Evolutionary conservation across 1,284 basidiomycete species (phyloP).

Genomic region (Leccinum discolor): DNA sequence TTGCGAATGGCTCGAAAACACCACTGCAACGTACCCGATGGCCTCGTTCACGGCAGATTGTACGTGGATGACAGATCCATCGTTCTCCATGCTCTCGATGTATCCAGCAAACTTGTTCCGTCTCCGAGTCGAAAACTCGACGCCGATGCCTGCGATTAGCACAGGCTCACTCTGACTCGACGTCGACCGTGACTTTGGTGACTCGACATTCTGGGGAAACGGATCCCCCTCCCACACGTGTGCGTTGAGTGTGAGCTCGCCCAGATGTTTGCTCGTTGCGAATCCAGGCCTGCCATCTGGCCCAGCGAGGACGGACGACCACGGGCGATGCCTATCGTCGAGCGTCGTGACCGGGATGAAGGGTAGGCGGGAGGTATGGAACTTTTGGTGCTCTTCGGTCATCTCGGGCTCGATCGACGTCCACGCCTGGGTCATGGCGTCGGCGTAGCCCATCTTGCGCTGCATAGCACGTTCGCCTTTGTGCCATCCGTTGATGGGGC

Average conservation of each 20-base stretch:
- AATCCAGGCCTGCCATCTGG: slow-evolving; percentile 41
- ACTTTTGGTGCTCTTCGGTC: slow-evolving; percentile 35
- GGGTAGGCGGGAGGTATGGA: slow-evolving; percentile 36
- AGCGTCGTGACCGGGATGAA: slow-evolving; percentile 44
- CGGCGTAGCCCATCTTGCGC: slow-evolving; percentile 29
- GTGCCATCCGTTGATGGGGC: slow-evolving; percentile 39
- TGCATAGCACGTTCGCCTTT: slow-evolving; percentile 39
- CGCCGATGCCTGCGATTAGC: slow-evolving; percentile 59
- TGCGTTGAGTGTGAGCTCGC: slow-evolving; percentile 43
- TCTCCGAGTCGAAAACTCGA: slow-evolving; percentile 57
- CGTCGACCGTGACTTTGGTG: neutral
- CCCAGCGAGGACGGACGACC: slow-evolving; percentile 39
- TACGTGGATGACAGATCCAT: slow-evolving; percentile 19
- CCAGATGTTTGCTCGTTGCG: slow-evolving; percentile 40
- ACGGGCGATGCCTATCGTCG: slow-evolving; percentile 37
- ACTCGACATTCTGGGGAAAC: slow-evolving; percentile 38
- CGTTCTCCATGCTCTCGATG: slow-evolving; percentile 33
- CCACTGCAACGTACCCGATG: slow-evolving; percentile 43
- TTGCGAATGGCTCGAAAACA: neutral
- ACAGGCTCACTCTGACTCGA: slow-evolving; percentile 15
- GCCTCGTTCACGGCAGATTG: slow-evolving; percentile 52
- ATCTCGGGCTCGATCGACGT: slow-evolving; percentile 32
- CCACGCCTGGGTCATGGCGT: slow-evolving; percentile 29
- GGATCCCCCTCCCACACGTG: slow-evolving; percentile 60
- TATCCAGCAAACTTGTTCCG: slow-evolving; percentile 65